Percentiles rank a stretch among this genome's conserved stretches.
These are phyloP conservation scores for Trichoderma brevicompactum DNA, from an alignment of 2,329 filamentous ascomycete species.

Conservation along the genomic window DNA sequence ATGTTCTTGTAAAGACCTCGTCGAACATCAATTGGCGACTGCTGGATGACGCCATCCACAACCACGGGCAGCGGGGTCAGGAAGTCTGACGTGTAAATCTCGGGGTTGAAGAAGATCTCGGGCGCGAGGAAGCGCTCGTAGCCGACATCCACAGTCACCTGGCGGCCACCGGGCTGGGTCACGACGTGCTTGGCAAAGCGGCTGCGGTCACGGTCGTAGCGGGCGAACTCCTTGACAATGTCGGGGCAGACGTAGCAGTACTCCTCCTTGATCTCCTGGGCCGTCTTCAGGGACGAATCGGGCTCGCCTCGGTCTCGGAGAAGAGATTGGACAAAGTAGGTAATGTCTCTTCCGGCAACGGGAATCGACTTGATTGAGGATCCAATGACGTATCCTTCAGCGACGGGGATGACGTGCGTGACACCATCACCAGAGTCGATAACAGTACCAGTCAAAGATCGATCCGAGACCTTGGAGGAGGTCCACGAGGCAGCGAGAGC, in stretches of 20 bases:
- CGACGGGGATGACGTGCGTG: slow-evolving; percentile 97
- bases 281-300: slow-evolving; percentile 95
- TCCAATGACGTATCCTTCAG: slow-evolving; percentile 97
- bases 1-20: slow-evolving; percentile 99
- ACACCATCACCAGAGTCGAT: slow-evolving; percentile 99
- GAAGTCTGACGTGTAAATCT: slow-evolving; percentile 99
- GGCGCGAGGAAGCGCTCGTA: slow-evolving; percentile 98
- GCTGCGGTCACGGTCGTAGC: slow-evolving; percentile 90
- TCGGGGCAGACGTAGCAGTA: slow-evolving; percentile 98
- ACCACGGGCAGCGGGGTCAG: slow-evolving; percentile 91
- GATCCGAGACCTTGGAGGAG: slow-evolving; percentile 94
- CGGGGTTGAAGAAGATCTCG: slow-evolving; percentile 99
- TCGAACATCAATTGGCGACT: slow-evolving; percentile 95
- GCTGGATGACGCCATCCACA: slow-evolving; percentile 96
- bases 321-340: slow-evolving; percentile 96
- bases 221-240: slow-evolving; percentile 97
- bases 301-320: slow-evolving; percentile 95
- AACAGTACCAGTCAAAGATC: slow-evolving; percentile 94
- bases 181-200: slow-evolving; percentile 91
- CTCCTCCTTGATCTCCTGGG: slow-evolving; percentile 97
- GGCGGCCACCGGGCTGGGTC: slow-evolving; percentile 80
- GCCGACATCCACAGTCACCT: slow-evolving; percentile 86
- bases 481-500: slow-evolving; percentile 98
- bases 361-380: slow-evolving; percentile 99
- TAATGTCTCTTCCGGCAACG: slow-evolving; percentile 96